Evolutionary conservation across 331 rosid genomes (phyloP), one percentile per base, ranked within the genome.

Genomic region (Quercus lobata): DNA sequence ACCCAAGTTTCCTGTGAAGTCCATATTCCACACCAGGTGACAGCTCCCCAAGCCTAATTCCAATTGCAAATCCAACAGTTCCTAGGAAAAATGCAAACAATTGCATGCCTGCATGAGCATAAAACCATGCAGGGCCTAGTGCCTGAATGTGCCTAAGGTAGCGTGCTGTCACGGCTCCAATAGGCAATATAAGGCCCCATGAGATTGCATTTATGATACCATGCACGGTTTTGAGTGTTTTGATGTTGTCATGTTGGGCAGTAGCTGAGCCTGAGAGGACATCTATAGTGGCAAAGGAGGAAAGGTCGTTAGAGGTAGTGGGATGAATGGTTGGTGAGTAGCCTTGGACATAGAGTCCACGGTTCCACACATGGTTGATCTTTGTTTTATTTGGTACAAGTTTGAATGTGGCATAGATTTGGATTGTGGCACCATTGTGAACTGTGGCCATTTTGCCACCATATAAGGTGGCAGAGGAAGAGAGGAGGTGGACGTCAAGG

Each of bases 241-340:
- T 79, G 6, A 88, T 41, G 74, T 84, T 85, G 30, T 58, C 66
- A 79, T 79, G 88, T n/a, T 83, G 88, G 18, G 86, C 35, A 4
- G 87, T 86, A 0, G 91, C 74, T 2, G 92, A 82, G 60, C 96
- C 98, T 7, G 98, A 93, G 57, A 81, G 41, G 46, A 93, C 89
- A 72, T 96, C 97, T 17, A 96, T 77, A 5, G 97, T 91, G 19
- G 92, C 80, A 24, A 86, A 57, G 66, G 98, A 93, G 49, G 99
- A 88, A 2, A 96, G 87, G 74, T 96, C 98, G 52, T 62, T 78
- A 10, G 96, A 29, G 2, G 92, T 90, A 0, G 99, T 96, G 22
- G 96, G 97, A 71, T 96, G 99, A 74, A 96, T 92, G 32, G 99
- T 89, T 7, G 98, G 99, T 1, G 99, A 96, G 85, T 93, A 96